Evolutionary conservation across 1,284 basidiomycete species (phyloP), one percentile per base, ranked within the genome.

Genomic region (Thelephora terrestris): DNA sequence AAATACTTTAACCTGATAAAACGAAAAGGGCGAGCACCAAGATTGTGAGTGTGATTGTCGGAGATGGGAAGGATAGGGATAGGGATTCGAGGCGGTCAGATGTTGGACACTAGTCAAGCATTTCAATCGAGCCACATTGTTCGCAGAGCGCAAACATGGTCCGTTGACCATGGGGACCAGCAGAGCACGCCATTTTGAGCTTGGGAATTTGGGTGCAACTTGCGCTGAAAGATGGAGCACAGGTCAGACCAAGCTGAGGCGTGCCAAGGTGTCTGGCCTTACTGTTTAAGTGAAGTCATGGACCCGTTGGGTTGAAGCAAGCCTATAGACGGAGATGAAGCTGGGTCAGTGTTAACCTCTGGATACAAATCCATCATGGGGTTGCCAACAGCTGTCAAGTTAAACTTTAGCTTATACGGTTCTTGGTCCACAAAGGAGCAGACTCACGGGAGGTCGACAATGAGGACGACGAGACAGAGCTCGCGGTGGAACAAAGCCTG

Each of bases 111-210:
- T 42, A 42, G 63, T 86, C 81, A 65, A 90, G 82, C 80, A 88
- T 88, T 57, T 85, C 85, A 63, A 90, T 87, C 50, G 86, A 81
- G 64, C 86, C 86, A 61, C 86, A 90, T 70, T 87, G 75, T 71
- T 88, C 83, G 64, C 86, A 90, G 62, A 84, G 81, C 56, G 80
- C 83, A 85, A 85, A 90, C 81, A 90, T 89, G 24, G 85, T 81
- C 56, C 67, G 58, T 46, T 59, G 59, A 20, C 66, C 66, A 50
- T 64, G 60, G 37, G 57, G 57, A 47, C 65, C 64, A 16, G 66
- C 51, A 14, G 65, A 62, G 50, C 66, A 68, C 0, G 66, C 65
- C 50, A 69, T 58, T 35, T 66, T 66, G 43, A 69, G 59, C 47
- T 67, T 88, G 14, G 86, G 86, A 52, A 90, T 85, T 64, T 86